Evolutionary conservation across 495 filamentous ascomycete species (phyloP).

Genomic region (Tirmania nivea): DNA sequence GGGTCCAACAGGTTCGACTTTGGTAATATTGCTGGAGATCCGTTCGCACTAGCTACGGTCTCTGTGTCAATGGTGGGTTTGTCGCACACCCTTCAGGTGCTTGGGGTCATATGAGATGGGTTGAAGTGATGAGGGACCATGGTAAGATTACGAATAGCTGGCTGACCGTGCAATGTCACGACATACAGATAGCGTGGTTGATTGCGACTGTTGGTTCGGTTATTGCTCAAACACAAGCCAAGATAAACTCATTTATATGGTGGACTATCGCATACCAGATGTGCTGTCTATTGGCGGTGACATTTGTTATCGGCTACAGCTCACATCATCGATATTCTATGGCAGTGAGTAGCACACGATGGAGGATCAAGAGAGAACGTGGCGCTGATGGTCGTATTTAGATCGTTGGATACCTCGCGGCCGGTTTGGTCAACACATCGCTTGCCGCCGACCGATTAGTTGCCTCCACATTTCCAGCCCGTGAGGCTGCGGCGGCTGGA

Average conservation of each 20-base stretch:
- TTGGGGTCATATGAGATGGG: constrained; percentile 1
- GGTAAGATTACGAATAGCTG: neutral
- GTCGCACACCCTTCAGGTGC: neutral
- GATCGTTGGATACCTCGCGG: constrained; percentile 67
- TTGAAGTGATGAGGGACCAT: neutral
- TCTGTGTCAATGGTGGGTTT: constrained; percentile 74
- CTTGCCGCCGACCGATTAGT: constrained; percentile 64
- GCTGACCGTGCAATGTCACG: neutral
- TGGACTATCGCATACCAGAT: constrained; percentile 74
- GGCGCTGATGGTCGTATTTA: constrained; percentile 17
- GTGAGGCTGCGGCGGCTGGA: constrained; percentile 75
- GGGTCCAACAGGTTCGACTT: constrained; percentile 40
- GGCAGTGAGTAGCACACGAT: constrained; percentile 33
- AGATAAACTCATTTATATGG: constrained; percentile 66
- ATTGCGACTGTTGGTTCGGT: constrained; percentile 75
- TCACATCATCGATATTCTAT: constrained; percentile 70
- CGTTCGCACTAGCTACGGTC: constrained; percentile 83
- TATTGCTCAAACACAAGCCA: constrained; percentile 33
- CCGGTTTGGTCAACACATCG: constrained; percentile 61
- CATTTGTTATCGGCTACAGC: constrained; percentile 60
- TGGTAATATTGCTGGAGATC: constrained; percentile 84
- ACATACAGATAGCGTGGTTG: constrained; percentile 65
- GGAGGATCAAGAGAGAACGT: neutral
- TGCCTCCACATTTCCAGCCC: constrained; percentile 43
- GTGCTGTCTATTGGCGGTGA: constrained; percentile 56